Evolutionary conservation across 345 rosid species (phyloP), one percentile per base, ranked within the genome.

Genomic region (Aquilaria malaccensis): DNA sequence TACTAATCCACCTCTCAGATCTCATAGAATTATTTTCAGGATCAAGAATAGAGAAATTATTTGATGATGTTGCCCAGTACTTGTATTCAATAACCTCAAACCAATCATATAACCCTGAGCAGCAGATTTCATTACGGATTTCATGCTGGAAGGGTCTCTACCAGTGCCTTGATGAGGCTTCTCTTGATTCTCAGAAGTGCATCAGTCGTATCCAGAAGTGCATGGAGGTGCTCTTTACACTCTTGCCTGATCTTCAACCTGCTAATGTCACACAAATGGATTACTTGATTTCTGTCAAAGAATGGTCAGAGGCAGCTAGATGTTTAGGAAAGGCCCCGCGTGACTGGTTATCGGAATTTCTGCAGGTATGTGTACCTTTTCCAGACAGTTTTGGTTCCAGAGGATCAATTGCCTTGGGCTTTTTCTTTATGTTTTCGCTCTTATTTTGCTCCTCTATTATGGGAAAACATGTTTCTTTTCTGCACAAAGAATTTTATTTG

Each of bases 121-220:
- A 76, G 79, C 79, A 77, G 70, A 80, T 70, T 55, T 75, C 71
- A 52, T 57, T 92, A 65, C 77, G 85, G 53, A 70, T 84, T 66
- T 79, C 91, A 55, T 83, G 83, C 77, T 89, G 96, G 98, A 84
- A 81, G 59, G 97, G 98, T 68, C 81, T 89, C 56, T 64, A 46
- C 62, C 84, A 70, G 58, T 83, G 91, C 80, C 81, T 87, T 13
- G 89, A 82, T 61, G 91, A 81, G 73, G 75, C 80, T 67, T 79
- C 85, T 29, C 73, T 81, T n/a, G 81, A 79, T 63, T 82, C 85
- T 59, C 50, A 74, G 61, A 84, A 72, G 22, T 81, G 76, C 80
- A 77, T 72, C 45, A 67, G 71, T 58, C 77, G 67, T 63, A 66
- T 84, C 56, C 89, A 84, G 58, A 82, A 71, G 67, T 87, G 93